Evolutionary conservation across 1,284 basidiomycete species (phyloP).

Genomic region (Agaricales sp.): DNA sequence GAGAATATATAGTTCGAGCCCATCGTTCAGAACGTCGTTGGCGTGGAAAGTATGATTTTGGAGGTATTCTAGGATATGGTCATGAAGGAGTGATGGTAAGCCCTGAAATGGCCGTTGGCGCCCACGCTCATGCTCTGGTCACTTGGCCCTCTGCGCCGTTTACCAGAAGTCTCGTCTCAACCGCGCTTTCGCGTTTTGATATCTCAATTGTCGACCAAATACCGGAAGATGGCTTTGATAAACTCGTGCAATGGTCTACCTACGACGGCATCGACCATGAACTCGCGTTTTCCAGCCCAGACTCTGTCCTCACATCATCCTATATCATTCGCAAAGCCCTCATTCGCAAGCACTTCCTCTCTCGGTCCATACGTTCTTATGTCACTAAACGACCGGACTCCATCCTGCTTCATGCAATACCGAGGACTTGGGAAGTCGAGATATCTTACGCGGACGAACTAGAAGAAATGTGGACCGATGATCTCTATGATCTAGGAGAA

Average conservation of each 20-base stretch:
- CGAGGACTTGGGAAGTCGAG: constrained; percentile 83
- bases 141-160: constrained; percentile 75
- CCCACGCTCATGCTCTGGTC: constrained; percentile 35
- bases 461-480: constrained; percentile 90
- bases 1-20: constrained; percentile 55
- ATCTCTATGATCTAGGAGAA: constrained; percentile 80
- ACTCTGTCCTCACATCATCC: constrained; percentile 62
- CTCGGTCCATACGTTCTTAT: constrained; percentile 68
- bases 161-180: constrained; percentile 58
- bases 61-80: no score
- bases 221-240: constrained; percentile 11
- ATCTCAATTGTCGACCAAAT: constrained; percentile 10
- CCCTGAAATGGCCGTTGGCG: not conserved
- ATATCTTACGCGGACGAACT: constrained; percentile 91
- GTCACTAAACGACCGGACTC: constrained; percentile 61
- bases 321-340: constrained; percentile 90
- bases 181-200: constrained; percentile 32
- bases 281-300: constrained; percentile 34
- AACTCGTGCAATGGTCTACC: constrained; percentile 46
- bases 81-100: not conserved
- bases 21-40: constrained; percentile 24
- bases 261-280: constrained; percentile 81
- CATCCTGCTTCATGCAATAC: constrained; percentile 45
- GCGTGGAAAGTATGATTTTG: not conserved
- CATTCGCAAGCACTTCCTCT: constrained; percentile 92